Conservation (phyloP, 768 basidiomycete species). For the Saitozyma sp. region DNA sequence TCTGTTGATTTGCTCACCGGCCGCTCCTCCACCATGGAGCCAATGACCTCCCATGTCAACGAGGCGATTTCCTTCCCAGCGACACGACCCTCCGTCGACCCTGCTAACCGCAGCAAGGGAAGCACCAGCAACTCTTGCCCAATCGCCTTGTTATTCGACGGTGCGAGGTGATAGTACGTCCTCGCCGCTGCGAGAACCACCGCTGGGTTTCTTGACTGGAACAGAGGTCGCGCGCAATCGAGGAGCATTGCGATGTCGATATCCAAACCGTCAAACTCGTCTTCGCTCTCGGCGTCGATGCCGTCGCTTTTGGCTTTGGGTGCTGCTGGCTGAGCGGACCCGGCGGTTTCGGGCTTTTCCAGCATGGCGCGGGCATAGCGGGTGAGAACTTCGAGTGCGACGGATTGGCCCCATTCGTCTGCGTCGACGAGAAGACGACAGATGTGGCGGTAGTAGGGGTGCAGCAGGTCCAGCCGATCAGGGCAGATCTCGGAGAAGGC, state of each 20-base stretch:
- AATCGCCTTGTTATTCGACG: constrained; percentile 46
- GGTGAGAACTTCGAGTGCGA: constrained; percentile 71
- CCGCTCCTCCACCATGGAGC: constrained; percentile 63
- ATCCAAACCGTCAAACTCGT: constrained; percentile 59
- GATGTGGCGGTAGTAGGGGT: constrained; percentile 80
- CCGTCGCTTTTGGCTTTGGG: background rate
- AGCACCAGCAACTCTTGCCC: constrained; percentile 60
- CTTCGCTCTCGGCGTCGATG: constrained; percentile 58
- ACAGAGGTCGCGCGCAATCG: constrained; percentile 69
- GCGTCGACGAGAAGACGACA: constrained; percentile 82
- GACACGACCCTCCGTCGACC: constrained; percentile 53
- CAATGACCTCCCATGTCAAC: constrained; percentile 70
- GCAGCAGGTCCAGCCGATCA: constrained; percentile 79
- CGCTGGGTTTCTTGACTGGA: constrained; percentile 83
- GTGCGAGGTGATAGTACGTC: constrained; percentile 71
- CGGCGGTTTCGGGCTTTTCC: constrained; percentile 48
- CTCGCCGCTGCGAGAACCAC: constrained; percentile 76
- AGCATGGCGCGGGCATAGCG: constrained; percentile 85
- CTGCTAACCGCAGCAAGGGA: constrained; percentile 73
- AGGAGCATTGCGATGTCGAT: constrained; percentile 73
- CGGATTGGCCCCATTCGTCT: constrained; percentile 95
- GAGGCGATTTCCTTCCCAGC: constrained; percentile 66
- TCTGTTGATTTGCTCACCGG: constrained; percentile 60
- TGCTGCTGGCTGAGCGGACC: constrained; percentile 57
- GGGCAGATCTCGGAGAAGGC: constrained; percentile 89